phyloP scores from a whole-genome alignment of 1,284 basidiomycete species.

The Microbotryum scabiosae region DNA sequence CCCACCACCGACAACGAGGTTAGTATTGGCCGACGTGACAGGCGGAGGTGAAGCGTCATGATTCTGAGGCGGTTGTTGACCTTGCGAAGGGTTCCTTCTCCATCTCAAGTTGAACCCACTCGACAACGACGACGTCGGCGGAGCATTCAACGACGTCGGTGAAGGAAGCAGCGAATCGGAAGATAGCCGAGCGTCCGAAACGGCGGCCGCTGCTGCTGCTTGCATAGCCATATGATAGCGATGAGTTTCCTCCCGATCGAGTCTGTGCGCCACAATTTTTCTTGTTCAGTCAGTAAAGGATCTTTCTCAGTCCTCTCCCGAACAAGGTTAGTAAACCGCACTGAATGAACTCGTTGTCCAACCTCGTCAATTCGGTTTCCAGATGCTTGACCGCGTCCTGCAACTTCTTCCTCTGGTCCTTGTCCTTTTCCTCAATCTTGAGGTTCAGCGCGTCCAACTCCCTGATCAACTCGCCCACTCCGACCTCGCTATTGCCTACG shows the following conservation, averaged over 20 bases:
- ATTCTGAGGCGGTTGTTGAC: not conserved
- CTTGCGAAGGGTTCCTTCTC: not conserved
- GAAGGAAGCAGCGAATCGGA: not conserved
- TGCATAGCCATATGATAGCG: conserved; percentile 13
- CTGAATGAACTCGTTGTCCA: conserved; percentile 28
- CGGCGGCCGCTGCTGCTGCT: not conserved
- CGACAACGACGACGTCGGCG: not conserved
- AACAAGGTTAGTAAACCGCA: not conserved
- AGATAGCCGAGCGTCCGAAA: not conserved
- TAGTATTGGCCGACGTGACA: not conserved
- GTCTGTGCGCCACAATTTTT: not conserved
- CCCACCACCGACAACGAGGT: not conserved
- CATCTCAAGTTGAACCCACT: conserved; percentile 11
- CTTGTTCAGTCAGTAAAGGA: not conserved
- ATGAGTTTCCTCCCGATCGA: conserved; percentile 28
- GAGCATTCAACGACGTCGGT: not conserved
- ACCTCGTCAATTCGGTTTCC: conserved; percentile 21
- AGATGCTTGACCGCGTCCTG: conserved; percentile 16
- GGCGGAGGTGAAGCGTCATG: not conserved
- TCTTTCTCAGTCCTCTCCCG: too few species aligned
- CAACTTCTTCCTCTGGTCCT: conserved; percentile 7
- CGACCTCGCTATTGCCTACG: not conserved
- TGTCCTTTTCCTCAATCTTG: conserved; percentile 21
- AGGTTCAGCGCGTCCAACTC: conserved; percentile 28
- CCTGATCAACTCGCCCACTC: conserved; percentile 19